Evolutionary conservation across 2,329 filamentous ascomycete species (phyloP), one percentile per base, ranked within the genome.

Genomic region (Seiridium unicorne): DNA sequence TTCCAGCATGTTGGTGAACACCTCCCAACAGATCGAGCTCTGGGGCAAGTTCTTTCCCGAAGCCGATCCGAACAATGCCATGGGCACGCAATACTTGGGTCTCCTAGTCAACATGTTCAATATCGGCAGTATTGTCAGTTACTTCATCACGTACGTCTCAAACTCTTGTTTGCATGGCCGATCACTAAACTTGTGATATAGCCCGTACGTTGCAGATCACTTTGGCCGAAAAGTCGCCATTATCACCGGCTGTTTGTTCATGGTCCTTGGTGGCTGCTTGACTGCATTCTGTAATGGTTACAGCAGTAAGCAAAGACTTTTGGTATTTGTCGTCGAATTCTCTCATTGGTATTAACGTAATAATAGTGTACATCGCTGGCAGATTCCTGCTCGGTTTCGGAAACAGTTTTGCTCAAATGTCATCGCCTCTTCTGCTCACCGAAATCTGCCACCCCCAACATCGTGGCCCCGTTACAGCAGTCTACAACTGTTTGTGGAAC

Each of bases 361-460:
- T 9, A 11, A 5, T n/a, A 60, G 61, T 61, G 55, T 86, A 85
- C 66, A 80, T 84, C 68, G 82, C 75, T n/a, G 83, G 82, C 56
- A 77, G 84, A 64, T 83, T 85, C 67, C 72, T 87, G 64, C 79
- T 86, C 62, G 84, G 84, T 58, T 84, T 86, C 61, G 83, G 83
- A 57, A 82, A 81, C 72, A 79, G 77, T 60, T 71, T 84, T 55
- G 75, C 81, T 3, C 81, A 84, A 65, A 76, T 82, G 62, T 77
- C 80, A 3, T 81, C 81, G 5, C 82, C 82, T 3, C 75, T 84
- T 60, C 72, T 84, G 10, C 74, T 84, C 26, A 79, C 79, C 11
- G 82, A 84, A 71, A 74, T 84, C 49, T 78, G 77, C 68, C 82
- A 84, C 68, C 82, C 82, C 35, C 82, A 84, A 68, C 81, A 85